A percentile compares a stretch with the other conserved stretches of the same genome.
These are phyloP conservation scores for Polygonum aviculare DNA, from an alignment of 148 eudicot species.

Conservation along the genomic window DNA sequence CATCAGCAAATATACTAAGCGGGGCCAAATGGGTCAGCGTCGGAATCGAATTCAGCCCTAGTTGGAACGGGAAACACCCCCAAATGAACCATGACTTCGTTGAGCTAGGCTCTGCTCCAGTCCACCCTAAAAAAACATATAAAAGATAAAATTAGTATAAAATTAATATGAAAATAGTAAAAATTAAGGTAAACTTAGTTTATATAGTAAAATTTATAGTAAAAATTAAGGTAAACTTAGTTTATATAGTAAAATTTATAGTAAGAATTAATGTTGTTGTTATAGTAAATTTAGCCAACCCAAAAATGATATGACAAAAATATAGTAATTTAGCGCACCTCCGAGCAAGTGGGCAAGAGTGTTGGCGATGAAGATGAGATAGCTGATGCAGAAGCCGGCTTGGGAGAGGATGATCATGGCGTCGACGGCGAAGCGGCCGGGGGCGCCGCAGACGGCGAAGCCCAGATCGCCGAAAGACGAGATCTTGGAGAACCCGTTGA, in stretches of 20 bases:
- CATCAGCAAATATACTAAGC: conserved; percentile 72
- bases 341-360: conserved; percentile 37
- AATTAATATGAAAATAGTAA: too few relatives aligned
- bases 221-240: too few relatives aligned
- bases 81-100: conserved; percentile 43
- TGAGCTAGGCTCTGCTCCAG: too few relatives aligned
- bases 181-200: too few relatives aligned
- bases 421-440: conserved; percentile 59
- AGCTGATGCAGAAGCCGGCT: conserved; percentile 73
- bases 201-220: too few relatives aligned
- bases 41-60: conserved; percentile 63
- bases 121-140: too few relatives aligned
- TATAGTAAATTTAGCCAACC: conserved; percentile 11
- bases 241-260: too few relatives aligned
- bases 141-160: too few relatives aligned
- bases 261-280: too few relatives aligned
- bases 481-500: conserved; percentile 32
- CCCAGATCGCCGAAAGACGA: conserved; percentile 74
- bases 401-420: conserved; percentile 63
- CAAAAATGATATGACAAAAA: too few relatives aligned
- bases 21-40: conserved; percentile 73
- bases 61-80: conserved; percentile 65
- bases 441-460: conserved; percentile 50
- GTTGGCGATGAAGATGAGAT: conserved; percentile 53
- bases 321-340: too few relatives aligned